A percentile compares a stretch with the other conserved stretches of the same genome.
Conservation (phyloP, 495 filamentous ascomycete genomes). For the Penicillium antarcticum region DNA sequence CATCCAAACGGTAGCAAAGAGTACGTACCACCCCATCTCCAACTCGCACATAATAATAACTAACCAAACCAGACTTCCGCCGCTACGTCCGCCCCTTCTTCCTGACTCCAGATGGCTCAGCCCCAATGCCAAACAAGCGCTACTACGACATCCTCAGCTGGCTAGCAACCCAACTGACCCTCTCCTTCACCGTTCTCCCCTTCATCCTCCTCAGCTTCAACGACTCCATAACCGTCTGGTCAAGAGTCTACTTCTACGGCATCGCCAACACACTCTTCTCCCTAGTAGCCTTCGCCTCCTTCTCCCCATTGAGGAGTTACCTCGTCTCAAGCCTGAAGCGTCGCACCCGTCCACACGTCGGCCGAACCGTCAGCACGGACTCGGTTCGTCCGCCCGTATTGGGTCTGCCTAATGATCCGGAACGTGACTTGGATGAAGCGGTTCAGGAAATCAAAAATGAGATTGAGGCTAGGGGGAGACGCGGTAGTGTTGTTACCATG, state of each 20-base stretch:
- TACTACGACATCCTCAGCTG: slow-evolving; percentile 85
- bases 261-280: slow-evolving; percentile 61
- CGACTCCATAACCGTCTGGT: slow-evolving; percentile 69
- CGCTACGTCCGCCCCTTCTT: slow-evolving; percentile 92
- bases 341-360: slow-evolving; percentile 39
- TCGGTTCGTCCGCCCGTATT: slow-evolving; percentile 55
- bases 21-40: slow-evolving; percentile 44
- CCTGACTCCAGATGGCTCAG: slow-evolving; percentile 66
- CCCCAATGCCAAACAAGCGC: slow-evolving; percentile 65
- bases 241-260: slow-evolving; percentile 84
- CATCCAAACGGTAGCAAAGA: slow-evolving; percentile 89
- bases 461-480: slow-evolving; percentile 56
- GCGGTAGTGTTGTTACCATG: slow-evolving; percentile 49
- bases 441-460: slow-evolving; percentile 71
- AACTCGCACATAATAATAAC: background rate
- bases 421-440: slow-evolving; percentile 73
- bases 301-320: slow-evolving; percentile 61
- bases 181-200: slow-evolving; percentile 76
- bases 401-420: slow-evolving; percentile 75
- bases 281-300: slow-evolving; percentile 69
- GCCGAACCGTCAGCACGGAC: slow-evolving; percentile 29
- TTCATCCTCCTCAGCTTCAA: slow-evolving; percentile 76
- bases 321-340: slow-evolving; percentile 59
- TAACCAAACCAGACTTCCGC: slow-evolving; percentile 64
- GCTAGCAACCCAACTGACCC: slow-evolving; percentile 75